Evolutionary conservation across 176 grass and related monocot species (phyloP), one percentile per base, ranked within the genome.

Genomic region (Oryza meridionalis): DNA sequence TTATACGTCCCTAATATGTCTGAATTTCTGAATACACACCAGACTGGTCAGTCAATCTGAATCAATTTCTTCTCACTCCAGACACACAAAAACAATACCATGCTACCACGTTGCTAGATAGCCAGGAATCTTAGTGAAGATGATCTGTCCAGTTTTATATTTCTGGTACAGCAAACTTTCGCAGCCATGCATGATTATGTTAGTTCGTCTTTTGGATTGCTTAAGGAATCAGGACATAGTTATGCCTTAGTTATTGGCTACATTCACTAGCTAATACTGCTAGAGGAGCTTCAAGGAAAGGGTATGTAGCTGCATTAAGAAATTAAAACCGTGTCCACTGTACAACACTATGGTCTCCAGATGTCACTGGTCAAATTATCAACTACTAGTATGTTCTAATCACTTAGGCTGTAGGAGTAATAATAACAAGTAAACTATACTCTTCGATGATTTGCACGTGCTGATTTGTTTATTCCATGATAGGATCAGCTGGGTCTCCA

Each of bases 31-130:
- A 35, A 78, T 69, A 71, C 19, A 10, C 58, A 21, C 15, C n/a
- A 31, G 9, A 16, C 43, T 69, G 25, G 13, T 26, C 35, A 73
- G 69, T 86, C 69, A 81, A 75, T 32, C 29, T 58, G 33, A 58
- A 37, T 21, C 19, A 58, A 58, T 58, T 58, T 21, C 53, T 24
- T 62, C 58, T 10, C n/a, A 10, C n/a, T 62, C 21, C 19, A 62
- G 6, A 3, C 55, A 62, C n/a, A 24, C 8, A 62, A 62, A 62
- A 62, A 62, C n/a, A 62, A 51, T 24, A 24, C 2, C 9, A 62
- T 11, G n/a, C 55, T n/a, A 21, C 15, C 7, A 7, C 19, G 6
- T 62, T 24, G 21, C 58, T 62, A 62, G n/a, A 22, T 22, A 9
- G 21, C 58, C 13, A 62, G 58, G n/a, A 24, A 24, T 62, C 19